Conservation (phyloP, 1,284 basidiomycete genomes). For the Cystobasidium sp. region DNA sequence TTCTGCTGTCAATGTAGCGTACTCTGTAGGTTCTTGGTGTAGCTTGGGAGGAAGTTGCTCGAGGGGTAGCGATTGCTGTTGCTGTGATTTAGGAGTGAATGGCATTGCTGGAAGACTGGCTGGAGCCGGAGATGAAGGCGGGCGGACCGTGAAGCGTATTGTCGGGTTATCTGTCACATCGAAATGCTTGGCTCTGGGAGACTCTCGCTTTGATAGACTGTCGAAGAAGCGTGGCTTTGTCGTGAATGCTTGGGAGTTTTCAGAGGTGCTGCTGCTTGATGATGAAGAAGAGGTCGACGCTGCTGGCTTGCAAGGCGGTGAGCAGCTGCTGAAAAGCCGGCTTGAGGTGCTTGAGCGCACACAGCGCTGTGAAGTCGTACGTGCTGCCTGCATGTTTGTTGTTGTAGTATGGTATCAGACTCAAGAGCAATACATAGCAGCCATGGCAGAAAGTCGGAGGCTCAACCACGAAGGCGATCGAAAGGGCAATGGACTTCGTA, state of each 20-base stretch:
- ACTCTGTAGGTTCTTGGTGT: slow-evolving; percentile 12
- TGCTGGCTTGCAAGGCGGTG: neutral
- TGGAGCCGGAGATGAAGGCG: slow-evolving; percentile 33
- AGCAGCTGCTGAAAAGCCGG: slow-evolving; percentile 11
- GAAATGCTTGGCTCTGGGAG: slow-evolving; percentile 26
- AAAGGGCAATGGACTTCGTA: too few relatives aligned
- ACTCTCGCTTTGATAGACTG: slow-evolving; percentile 8
- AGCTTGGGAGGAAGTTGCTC: slow-evolving; percentile 12
- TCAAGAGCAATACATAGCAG: neutral
- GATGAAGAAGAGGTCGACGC: slow-evolving; percentile 5
- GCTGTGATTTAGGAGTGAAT: neutral
- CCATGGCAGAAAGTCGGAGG: neutral
- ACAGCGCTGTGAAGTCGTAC: neutral
- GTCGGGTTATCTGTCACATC: slow-evolving; percentile 1
- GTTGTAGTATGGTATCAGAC: neutral
- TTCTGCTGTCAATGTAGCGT: slow-evolving; percentile 21
- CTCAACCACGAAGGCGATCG: neutral
- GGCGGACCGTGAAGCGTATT: slow-evolving; percentile 26
- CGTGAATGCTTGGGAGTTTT: slow-evolving; percentile 22
- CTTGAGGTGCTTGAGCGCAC: neutral
- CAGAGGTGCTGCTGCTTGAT: slow-evolving; percentile 9
- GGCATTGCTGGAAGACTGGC: slow-evolving; percentile 7
- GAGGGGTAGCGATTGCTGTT: neutral
- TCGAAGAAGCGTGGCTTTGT: slow-evolving; percentile 31
- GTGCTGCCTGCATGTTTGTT: slow-evolving; percentile 8